phyloP scores from a whole-genome alignment of 192 early-diverging fungal genomes.

The Kickxella alabastrina region DNA sequence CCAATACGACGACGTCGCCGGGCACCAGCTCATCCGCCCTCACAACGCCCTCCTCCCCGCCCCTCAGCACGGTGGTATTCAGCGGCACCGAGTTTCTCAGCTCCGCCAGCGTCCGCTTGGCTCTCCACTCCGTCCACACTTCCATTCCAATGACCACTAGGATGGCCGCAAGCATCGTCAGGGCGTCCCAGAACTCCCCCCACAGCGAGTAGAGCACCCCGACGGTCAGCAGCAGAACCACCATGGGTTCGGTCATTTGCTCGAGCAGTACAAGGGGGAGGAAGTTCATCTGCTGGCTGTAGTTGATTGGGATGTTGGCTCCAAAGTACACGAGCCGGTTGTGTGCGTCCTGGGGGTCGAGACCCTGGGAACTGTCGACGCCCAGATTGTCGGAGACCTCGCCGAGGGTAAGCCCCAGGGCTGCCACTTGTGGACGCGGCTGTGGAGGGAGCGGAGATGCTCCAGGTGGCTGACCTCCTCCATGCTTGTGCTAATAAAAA shows the following conservation, averaged over 20 bases:
- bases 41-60: slow-evolving; percentile 27
- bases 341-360: slow-evolving; percentile 21
- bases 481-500: too few relatives aligned
- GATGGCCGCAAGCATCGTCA: slow-evolving; percentile 25
- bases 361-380: slow-evolving; percentile 36
- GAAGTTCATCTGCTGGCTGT: slow-evolving; percentile 11
- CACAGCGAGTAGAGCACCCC: slow-evolving; percentile 38
- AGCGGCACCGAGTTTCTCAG: slow-evolving; percentile 33
- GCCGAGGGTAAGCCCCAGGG: slow-evolving; percentile 34
- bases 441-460: slow-evolving; percentile 24
- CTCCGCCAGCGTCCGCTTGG: slow-evolving; percentile 17
- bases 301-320: slow-evolving; percentile 31
- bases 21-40: slow-evolving; percentile 21
- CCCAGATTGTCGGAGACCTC: slow-evolving; percentile 32
- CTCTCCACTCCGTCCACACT: slow-evolving; percentile 30
- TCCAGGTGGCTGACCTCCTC: slow-evolving; percentile 26
- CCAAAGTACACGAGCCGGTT: slow-evolving; percentile 24
- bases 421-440: slow-evolving; percentile 22
- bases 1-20: slow-evolving; percentile 77
- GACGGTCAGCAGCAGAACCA: slow-evolving; percentile 25
- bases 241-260: slow-evolving; percentile 29
- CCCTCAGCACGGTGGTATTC: slow-evolving; percentile 35
- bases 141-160: slow-evolving; percentile 13
- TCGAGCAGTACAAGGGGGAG: slow-evolving; percentile 7
- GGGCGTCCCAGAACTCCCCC: slow-evolving; percentile 34